Evolutionary conservation across 148 eudicot species (phyloP), one percentile per base, ranked within the genome.

Genomic region (Mesembryanthemum crystallinum): DNA sequence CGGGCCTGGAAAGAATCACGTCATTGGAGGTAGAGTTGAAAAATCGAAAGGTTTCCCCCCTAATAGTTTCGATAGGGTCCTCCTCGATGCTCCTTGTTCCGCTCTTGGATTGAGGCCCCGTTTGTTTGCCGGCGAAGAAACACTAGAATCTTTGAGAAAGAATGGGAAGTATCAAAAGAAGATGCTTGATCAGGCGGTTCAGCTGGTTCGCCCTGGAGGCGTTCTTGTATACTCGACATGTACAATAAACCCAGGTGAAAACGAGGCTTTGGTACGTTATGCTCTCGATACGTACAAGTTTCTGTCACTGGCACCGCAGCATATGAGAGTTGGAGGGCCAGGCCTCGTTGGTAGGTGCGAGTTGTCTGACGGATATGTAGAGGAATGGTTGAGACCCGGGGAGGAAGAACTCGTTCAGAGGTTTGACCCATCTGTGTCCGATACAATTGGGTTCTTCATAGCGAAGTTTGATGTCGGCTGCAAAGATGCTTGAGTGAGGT

Each of bases 171-270:
- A 94, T 72, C 97, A 92, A 72, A 87, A 78, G 75, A 85, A 78
- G 76, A 94, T 94, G 98, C 83, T 94, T 77, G 97, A 94, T 75
- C 97, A 94, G 84, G 98, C 98, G 20, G 97, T 94, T 71, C 98
- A 92, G 68, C 85, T 94, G 45, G 97, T 92, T 86, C 95, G 92
- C 25, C 88, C 97, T 68, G 98, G 98, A 71, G 98, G 98, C 76
- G 93, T 94, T 70, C 66, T 94, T 49, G 98, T 92, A 8, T 94
- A 94, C 81, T 94, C 98, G 37, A 94, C 98, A 71, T 94, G 98
- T 79, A 92, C 98, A 39, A 92, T 94, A 81, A 94, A 90, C 81
- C 98, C 98, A 0, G 97, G 98, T 55, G 98, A 94, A 84, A 94
- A 94, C 64, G 97, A 94, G 76, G 92, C 89, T 21, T 58, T 94